Percentiles rank a stretch among this genome's conserved stretches.
These are phyloP conservation scores for Terfezia claveryi DNA, from an alignment of 495 filamentous ascomycete species.

Conservation along the genomic window DNA sequence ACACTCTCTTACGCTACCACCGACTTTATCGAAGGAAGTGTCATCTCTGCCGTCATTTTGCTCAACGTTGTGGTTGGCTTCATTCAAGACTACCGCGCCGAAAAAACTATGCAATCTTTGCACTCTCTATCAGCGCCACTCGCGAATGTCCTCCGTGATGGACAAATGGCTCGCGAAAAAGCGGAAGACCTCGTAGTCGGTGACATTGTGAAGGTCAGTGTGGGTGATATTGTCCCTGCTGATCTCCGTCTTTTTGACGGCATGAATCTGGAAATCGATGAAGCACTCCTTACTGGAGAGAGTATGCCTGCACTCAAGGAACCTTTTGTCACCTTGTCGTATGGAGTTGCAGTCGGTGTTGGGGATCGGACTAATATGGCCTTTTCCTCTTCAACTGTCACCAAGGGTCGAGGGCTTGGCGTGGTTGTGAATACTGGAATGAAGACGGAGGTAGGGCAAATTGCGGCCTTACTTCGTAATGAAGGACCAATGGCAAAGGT, in stretches of 20 bases:
- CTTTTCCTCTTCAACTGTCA: conserved; percentile 49
- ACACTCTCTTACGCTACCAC: conserved; percentile 49
- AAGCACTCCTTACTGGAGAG: conserved; percentile 56
- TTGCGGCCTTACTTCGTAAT: conserved; percentile 38
- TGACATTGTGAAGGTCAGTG: conserved; percentile 45
- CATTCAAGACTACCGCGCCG: conserved; percentile 49
- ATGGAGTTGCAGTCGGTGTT: conserved; percentile 29
- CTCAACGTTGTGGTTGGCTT: conserved; percentile 56
- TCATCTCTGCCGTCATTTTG: conserved; percentile 49
- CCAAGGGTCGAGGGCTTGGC: conserved; percentile 44
- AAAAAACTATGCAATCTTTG: conserved; percentile 51
- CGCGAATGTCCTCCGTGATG: conserved; percentile 42
- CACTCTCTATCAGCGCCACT: conserved; percentile 43
- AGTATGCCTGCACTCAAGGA: conserved; percentile 47
- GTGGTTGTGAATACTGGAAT: conserved; percentile 52
- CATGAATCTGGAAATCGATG: conserved; percentile 51
- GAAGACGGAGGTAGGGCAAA: conserved; percentile 48
- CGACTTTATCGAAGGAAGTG: conserved; percentile 55
- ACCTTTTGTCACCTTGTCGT: conserved; percentile 19
- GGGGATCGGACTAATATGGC: conserved; percentile 52
- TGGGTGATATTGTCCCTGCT: conserved; percentile 49
- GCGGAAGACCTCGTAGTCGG: conserved; percentile 44
- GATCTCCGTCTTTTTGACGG: conserved; percentile 44
- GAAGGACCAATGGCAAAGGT: conserved; percentile 3
- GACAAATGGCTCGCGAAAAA: conserved; percentile 32